Base-by-base conservation (phyloP, 192 early-diverging fungal species). In the Borealophlyctis nickersoniae region DNA sequence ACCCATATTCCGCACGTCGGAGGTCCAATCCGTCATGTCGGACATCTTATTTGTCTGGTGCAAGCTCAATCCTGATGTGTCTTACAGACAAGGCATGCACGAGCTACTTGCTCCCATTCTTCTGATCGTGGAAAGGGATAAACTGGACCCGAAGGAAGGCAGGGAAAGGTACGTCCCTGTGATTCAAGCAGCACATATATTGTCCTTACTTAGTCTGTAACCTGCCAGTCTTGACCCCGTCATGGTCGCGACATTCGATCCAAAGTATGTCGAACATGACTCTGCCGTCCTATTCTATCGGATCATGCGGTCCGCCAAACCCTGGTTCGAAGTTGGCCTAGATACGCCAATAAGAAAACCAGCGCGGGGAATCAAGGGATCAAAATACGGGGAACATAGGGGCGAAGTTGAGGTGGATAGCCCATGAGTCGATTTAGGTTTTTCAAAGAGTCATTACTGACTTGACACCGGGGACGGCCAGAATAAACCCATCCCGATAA, bases 11-110 rank as follows among this genome's bases (percentile, higher is more conserved):
- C 85, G 89, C 2, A 60, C 66, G 26, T 55, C 76, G 26, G 68
- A 70, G 0, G 85, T 88, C 27, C 93, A 91, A 63, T 77, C 77
- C 51, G 70, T 83, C 35, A 71, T 98, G 77, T 72, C 81, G 1
- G 88, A 91, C 62, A 87, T 97, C 32, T 72, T 98, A 28, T 94
- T 98, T 62, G 87, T 96, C 30, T 95, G 92, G 69, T 90, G 90
- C 73, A 93, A 94, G 67, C 78, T 93, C 69, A 88, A 98, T 65
- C 77, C 81, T 14, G 87, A 86, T 31, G 81, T 96, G n/a, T 88
- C 89, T 19, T 98, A 98, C 75, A 84, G 96, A 36, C 96, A 98
- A 70, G 96, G 96, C 29, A 98, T 98, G 96, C 96, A 98, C 67
- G 96, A 98, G 71, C 63, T 98, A 27, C 70, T 94, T 14, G 95